A percentile compares a stretch with the other conserved stretches of the same genome.
Conservation (phyloP, 1,139 yeast species). For the Nakaseomyces delphensis region DNA sequence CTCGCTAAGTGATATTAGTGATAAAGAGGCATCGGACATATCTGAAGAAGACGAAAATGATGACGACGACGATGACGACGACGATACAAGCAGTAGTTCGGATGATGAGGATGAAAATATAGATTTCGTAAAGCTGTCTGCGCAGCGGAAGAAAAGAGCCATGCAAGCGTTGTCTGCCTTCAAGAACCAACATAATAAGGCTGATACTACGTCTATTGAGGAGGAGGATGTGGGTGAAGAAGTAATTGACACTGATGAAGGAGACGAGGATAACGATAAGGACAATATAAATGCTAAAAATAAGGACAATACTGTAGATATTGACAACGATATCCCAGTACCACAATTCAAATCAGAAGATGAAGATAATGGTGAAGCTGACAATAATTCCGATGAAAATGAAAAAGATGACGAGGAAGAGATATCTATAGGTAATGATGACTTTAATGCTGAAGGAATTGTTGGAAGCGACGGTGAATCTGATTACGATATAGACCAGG, state of each 20-base stretch:
- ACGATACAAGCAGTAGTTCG: conserved; percentile 36
- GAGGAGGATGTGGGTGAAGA: conserved; percentile 7
- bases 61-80: conserved; percentile 35
- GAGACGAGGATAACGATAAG: not conserved
- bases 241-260: not conserved
- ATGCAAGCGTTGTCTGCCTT: conserved; percentile 44
- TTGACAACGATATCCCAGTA: conserved; percentile 24
- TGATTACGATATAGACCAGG: conserved; percentile 67
- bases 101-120: conserved; percentile 60
- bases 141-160: conserved; percentile 51
- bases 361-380: conserved; percentile 26
- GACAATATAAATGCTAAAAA: not conserved
- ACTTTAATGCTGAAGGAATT: conserved; percentile 36
- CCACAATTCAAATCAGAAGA: conserved; percentile 50
- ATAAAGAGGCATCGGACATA: conserved; percentile 4
- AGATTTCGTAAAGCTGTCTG: conserved; percentile 62
- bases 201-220: not conserved
- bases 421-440: conserved; percentile 41
- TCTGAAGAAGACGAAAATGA: conserved; percentile 18
- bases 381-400: conserved; percentile 20
- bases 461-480: conserved; percentile 39
- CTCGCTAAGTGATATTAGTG: conserved; percentile 26
- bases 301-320: not conserved
- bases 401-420: conserved; percentile 57
- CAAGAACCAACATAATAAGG: conserved; percentile 27